Base-by-base conservation (phyloP, 2,329 filamentous ascomycete genomes). In the Ophiostoma ips region DNA sequence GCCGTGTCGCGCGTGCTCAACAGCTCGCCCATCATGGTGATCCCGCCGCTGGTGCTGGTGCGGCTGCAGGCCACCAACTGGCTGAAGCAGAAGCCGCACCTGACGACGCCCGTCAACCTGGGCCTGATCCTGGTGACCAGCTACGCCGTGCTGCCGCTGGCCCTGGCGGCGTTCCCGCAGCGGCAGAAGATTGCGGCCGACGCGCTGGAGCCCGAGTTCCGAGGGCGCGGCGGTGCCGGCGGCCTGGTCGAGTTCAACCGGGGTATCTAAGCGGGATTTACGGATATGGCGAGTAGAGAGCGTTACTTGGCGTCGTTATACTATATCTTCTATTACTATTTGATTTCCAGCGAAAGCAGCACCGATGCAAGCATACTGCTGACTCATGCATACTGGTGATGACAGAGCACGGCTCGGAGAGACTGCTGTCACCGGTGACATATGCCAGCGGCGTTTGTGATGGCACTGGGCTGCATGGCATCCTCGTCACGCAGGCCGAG, bases 201-300 rank as follows among this genome's bases (percentile, higher is more conserved):
- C 30, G 79, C 71, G 47, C 68, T 98, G 51, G 92, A 96, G 72
- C 72, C 83, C 55, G 86, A 95, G 66, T 96, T 98, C 64, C 83
- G 83, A 68, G 83, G 79, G 7, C 77, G 77, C 51, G 89, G 87
- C 31, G 90, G 89, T 1, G 76, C 83, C 55, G 76, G 77, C 50
- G 89, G 86, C 0, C 72, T 87, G 70, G 85, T 98, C n/a, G 87
- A 94, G 63, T 96, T 98, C 68, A 96, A 98, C 66, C 79, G 92
- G 61, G 92, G 92, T 12, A 90, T 98, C 59, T 95, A 51, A 31
- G 24, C n/a, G n/a, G n/a, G n/a, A n/a, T n/a, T n/a, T n/a, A n/a
- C n/a, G n/a, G n/a, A n/a, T n/a, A n/a, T n/a, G n/a, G n/a, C n/a
- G n/a, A n/a, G n/a, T n/a, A n/a, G n/a, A n/a, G n/a, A n/a, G n/a